Conservation (phyloP, 2,329 filamentous ascomycete genomes). For the Alternaria alternata region DNA sequence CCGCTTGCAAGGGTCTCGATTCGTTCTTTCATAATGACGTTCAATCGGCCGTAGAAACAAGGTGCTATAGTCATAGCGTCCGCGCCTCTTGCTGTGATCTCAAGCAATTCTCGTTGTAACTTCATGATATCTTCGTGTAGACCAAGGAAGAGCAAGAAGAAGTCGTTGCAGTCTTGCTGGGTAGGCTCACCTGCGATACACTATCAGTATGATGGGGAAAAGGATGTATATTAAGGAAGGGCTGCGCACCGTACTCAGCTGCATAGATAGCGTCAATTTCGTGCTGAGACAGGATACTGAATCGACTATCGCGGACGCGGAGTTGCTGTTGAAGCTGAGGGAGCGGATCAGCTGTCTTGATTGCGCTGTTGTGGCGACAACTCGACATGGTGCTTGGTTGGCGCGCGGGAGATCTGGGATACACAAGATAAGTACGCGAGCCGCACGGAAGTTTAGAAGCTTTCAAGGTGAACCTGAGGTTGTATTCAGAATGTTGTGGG, state of each 20-base stretch:
- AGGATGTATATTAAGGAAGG: too few relatives aligned
- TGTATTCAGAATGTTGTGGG: background rate
- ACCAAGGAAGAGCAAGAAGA: constrained; percentile 1
- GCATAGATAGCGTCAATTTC: background rate
- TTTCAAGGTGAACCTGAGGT: background rate
- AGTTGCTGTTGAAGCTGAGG: background rate
- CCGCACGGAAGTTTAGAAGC: background rate
- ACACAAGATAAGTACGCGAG: background rate
- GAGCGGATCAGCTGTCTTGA: background rate
- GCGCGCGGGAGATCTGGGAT: too few relatives aligned
- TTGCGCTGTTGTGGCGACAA: background rate
- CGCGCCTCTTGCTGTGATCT: background rate
- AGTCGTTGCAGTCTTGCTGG: constrained; percentile 5
- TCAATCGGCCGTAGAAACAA: background rate
- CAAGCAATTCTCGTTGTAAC: background rate
- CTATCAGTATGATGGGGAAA: background rate
- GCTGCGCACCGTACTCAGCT: background rate
- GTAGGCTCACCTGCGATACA: background rate
- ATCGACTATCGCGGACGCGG: background rate
- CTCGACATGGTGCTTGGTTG: background rate
- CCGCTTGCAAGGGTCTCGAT: background rate
- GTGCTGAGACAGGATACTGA: background rate
- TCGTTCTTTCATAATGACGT: background rate
- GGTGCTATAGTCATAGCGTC: background rate
- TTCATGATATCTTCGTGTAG: background rate